These are phyloP conservation scores for Pleurotus salmoneostramineus DNA, from an alignment of 768 basidiomycete genomes.

Conservation along the genomic window DNA sequence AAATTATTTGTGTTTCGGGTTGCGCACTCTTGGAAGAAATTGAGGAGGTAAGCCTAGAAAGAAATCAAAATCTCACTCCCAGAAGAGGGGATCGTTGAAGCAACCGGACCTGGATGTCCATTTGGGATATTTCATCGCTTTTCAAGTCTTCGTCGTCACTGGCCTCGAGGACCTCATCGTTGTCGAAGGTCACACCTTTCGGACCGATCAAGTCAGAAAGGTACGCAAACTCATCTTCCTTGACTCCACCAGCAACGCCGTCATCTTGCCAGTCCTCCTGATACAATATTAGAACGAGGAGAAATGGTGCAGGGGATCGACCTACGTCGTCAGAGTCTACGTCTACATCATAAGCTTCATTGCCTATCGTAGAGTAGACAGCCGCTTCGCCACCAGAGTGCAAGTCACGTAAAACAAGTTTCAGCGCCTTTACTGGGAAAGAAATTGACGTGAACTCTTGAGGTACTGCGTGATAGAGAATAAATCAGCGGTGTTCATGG, in stretches of 20 bases:
- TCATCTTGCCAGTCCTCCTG: constrained; percentile 97
- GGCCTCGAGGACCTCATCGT: constrained; percentile 70
- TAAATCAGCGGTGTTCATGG: constrained; percentile 15
- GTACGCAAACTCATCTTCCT: constrained; percentile 77
- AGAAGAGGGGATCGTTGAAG: neutral
- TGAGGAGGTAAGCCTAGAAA: constrained; percentile 58
- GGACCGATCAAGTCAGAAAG: constrained; percentile 81
- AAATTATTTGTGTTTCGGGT: constrained; percentile 61
- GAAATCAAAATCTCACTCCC: neutral
- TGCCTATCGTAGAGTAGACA: constrained; percentile 50
- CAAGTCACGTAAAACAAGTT: constrained; percentile 81
- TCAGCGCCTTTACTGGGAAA: constrained; percentile 92
- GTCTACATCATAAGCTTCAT: constrained; percentile 51
- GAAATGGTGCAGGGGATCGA: constrained; percentile 10
- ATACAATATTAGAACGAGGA: constrained; percentile 31
- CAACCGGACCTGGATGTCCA: constrained; percentile 68
- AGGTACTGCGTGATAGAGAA: constrained; percentile 54
- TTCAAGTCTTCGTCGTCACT: constrained; percentile 86
- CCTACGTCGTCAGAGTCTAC: constrained; percentile 72
- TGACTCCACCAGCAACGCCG: constrained; percentile 49
- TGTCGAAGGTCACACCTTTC: constrained; percentile 69
- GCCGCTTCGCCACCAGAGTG: constrained; percentile 76
- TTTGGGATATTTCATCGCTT: constrained; percentile 80
- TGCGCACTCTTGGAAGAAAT: constrained; percentile 70
- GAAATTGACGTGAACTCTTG: constrained; percentile 81